Base-by-base conservation (phyloP, 164 flowering plant species). In the Cinnamomum micranthum region DNA sequence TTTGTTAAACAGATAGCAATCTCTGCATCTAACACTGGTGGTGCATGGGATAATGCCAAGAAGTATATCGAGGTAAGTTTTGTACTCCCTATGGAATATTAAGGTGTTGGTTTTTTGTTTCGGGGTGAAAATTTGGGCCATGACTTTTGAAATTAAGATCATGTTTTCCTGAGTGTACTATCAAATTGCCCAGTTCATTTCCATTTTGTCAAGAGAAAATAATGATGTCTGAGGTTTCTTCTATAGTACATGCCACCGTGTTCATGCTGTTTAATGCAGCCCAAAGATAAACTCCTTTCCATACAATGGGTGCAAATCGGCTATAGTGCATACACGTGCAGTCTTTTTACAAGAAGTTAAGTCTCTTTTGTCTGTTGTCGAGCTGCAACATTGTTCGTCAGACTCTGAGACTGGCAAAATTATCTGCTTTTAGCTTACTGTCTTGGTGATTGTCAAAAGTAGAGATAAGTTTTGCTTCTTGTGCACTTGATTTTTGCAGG, bases 21-120 rank as follows among this genome's bases (percentile, higher is more conserved):
- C 70, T 89, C 97, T 72, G 92, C 92, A 17, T 90, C 94, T 70
- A 92, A 88, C 86, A 90, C 97, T 58, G 94, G 94, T 50, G 97
- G 92, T 73, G 97, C 97, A 50, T 92, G 94, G 97, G 97, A 92
- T 74, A 92, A 92, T 79, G 97, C 97, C 73, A 92, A 92, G 87
- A 92, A 92, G 74, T 92, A 92, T 50, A 90, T 92, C 14, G 93
- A 92, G 94, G 92, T 91, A 81, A 33, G 33, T 20, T 66, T 28
- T 33, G 19, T 9, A 64, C 7, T 19, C 2, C 22, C 24, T 64
- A 3, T 20, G 23, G 67, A 22, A 64, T 11, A 22, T 28, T 14
- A 22, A n/a, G 10, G 13, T 17, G 6, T 55, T 12, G 19, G 27
- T n/a, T 23, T 7, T 70, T 5, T 41, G 47, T 64, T 22, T 22